These are phyloP conservation scores for Blastomyces silverae DNA, from an alignment of 2,329 filamentous ascomycete species.

Conservation along the genomic window DNA sequence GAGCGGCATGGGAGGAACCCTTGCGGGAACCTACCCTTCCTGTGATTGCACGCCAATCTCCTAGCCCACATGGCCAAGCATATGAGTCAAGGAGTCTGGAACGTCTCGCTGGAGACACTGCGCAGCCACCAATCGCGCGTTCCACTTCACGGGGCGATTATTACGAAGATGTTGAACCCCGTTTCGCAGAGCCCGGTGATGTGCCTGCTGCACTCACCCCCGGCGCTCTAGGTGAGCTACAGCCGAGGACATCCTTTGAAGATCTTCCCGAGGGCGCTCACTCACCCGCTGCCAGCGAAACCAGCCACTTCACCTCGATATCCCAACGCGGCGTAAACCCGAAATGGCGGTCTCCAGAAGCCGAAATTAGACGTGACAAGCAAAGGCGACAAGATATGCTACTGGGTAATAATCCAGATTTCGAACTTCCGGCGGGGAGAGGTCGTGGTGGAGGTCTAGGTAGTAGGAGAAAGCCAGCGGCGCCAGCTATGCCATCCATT, in stretches of 20 bases:
- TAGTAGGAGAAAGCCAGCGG: slow-evolving; percentile 15
- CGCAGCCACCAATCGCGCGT: slow-evolving; percentile 24
- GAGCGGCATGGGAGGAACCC: slow-evolving; percentile 33
- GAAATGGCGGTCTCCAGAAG: slow-evolving; percentile 58
- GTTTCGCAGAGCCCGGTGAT: slow-evolving; percentile 56
- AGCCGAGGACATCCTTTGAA: slow-evolving; percentile 51
- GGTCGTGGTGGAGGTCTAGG: slow-evolving; percentile 23
- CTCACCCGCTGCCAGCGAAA: slow-evolving; percentile 70
- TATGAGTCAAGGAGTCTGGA: slow-evolving; percentile 20
- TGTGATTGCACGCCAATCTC: slow-evolving; percentile 18
- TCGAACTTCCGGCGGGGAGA: slow-evolving; percentile 54
- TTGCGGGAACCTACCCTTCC: slow-evolving; percentile 15
- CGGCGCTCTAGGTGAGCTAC: slow-evolving; percentile 36
- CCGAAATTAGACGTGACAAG: slow-evolving; percentile 42
- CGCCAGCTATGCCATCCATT: slow-evolving; percentile 22
- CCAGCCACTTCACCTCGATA: slow-evolving; percentile 81
- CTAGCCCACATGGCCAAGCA: slow-evolving; percentile 8
- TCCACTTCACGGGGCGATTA: slow-evolving; percentile 52
- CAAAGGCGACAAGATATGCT: slow-evolving; percentile 64
- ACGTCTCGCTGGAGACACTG: slow-evolving; percentile 19
- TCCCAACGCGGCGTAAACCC: slow-evolving; percentile 85
- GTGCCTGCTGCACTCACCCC: slow-evolving; percentile 37
- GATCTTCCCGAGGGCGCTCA: slow-evolving; percentile 57
- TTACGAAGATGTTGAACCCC: slow-evolving; percentile 90
- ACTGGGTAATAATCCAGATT: slow-evolving; percentile 76